Evolutionary conservation across 2,329 filamentous ascomycete genomes (phyloP), one percentile per base, ranked within the genome.

Genomic region (Rhinocladiella mackenziei): DNA sequence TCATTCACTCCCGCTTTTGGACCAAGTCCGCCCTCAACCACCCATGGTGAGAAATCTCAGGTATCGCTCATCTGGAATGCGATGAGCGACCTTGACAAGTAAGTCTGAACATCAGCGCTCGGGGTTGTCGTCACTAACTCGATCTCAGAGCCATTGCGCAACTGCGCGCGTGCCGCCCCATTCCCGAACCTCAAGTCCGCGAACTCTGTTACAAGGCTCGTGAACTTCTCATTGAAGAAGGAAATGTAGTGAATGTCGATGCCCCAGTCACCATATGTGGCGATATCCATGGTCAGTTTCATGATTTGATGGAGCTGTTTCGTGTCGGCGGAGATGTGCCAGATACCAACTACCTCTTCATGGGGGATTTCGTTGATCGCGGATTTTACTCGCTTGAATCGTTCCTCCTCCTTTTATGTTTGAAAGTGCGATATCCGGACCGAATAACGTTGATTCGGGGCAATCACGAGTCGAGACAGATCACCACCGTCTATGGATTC

Each of bases 351-450:
- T 96, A 96, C 66, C 79, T 96, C 3, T 96, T 96, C 70, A 95
- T 96, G 88, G 89, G 91, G 63, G 91, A 98, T 67, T 98, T 96
- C 60, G 91, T 98, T 62, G 91, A 98, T 67, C 86, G 91, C 54
- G 91, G 91, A 46, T 98, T 96, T 75, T 98, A 97, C 72, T 95
- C 88, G 2, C 82, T 98, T 58, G 91, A 98, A 70, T 92, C 89
- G 3, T 96, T 98, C 63, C 82, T 96, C 50, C 85, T 98, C 43
- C 82, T 98, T 8, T 80, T 98, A 40, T 95, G 89, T 63, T 81
- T 97, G 59, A 97, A 97, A 76, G 91, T 97, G 50, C 85, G 91
- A 64, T 97, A 97, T 63, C 92, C 91, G 40, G 89, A 97, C 66
- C 87, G 92, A 57, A 96, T 97, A 72, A 97, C 92, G 3, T 77